Evolutionary conservation across 345 rosid genomes (phyloP), one percentile per base, ranked within the genome.

Genomic region (Gossypium bickii): DNA sequence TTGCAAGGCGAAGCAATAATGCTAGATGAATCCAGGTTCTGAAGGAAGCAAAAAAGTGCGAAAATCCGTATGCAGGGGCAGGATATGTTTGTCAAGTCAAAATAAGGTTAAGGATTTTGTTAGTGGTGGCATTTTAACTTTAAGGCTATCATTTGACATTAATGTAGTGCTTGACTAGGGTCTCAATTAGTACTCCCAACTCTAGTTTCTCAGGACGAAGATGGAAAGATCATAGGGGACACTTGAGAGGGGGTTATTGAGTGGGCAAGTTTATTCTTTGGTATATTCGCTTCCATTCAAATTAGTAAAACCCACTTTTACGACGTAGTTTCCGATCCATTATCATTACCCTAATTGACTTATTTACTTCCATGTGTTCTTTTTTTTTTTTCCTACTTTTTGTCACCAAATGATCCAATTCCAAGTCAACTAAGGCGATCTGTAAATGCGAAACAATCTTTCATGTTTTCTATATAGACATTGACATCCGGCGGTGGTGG

Each of bases 231-330:
- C 15, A 10, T 25, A 13, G 8, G 44, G 27, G 52, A 24, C 38
- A 22, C 22, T 51, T 11, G 58, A 48, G 58, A 17, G 38, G 59
- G 15, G 17, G 43, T 6, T 3, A 11, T 4, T 55, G 51, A 75
- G 82, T 57, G 82, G 76, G 66, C 70, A 71, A 34, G 78, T 79
- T 79, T 75, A 65, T 75, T 75, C 82, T 58, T 49, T 57, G 76
- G 82, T 22, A 79, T 71, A 79, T 71, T 12, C 76, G 70, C 49
- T 63, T 17, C 64, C 64, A 59, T 59, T 25, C 64, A 59, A 24
- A 24, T 20, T 16, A 9, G 2, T n/a, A 76, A 18, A 7, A 0
- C 34, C 18, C 43, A 49, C 34, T 38, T 75, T 53, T 55, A 41
- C 64, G 43, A 67, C 38, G 48, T 12, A 10, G 29, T 38, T 74